These are phyloP conservation scores for Saccharomyces pastorianus DNA, from an alignment of 1,139 yeast species.

Conservation along the genomic window DNA sequence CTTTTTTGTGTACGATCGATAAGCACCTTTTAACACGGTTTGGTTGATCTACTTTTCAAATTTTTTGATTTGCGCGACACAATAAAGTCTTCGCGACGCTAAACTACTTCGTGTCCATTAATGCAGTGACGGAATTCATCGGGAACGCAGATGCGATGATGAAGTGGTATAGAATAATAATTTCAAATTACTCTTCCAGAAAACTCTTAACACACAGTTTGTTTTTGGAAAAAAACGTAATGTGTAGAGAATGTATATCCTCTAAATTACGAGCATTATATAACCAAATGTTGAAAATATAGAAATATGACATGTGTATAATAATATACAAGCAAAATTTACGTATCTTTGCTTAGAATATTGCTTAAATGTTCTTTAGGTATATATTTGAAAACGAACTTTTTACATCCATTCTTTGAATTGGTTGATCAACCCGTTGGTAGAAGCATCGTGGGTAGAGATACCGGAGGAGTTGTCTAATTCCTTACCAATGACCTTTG, in stretches of 20 bases:
- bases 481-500: conserved; percentile 89
- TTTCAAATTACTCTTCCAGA: no score
- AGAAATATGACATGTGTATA: neutral
- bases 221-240: neutral
- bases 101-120: neutral
- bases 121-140: no score
- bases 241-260: neutral
- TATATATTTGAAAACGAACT: neutral
- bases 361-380: neutral
- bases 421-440: conserved; percentile 87
- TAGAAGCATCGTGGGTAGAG: conserved; percentile 75
- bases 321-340: neutral
- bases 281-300: neutral
- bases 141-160: no score
- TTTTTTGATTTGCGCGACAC: neutral
- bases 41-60: neutral
- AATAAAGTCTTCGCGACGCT: neutral
- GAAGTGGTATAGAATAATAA: neutral
- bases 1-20: no score
- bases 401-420: conserved; percentile 79
- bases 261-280: neutral
- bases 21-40: neutral
- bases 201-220: no score
- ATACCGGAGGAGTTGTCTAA: conserved; percentile 55
- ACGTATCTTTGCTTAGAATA: neutral